Base-by-base conservation (phyloP, 345 rosid genomes). In the Erodium maritimum region DNA sequence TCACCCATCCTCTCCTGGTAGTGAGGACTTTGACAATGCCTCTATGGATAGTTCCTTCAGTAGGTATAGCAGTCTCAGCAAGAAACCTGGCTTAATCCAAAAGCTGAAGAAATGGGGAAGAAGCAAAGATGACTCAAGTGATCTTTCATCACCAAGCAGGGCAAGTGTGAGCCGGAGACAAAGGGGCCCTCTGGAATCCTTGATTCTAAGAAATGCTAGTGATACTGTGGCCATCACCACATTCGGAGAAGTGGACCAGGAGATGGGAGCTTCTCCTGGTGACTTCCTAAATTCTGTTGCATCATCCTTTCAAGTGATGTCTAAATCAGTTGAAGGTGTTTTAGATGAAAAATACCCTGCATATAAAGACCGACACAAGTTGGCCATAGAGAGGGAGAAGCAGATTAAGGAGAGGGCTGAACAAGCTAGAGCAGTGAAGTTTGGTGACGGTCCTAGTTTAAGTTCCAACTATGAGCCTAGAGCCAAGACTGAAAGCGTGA, bases 301-400 rank as follows among this genome's bases (percentile, higher is more conserved):
- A 56, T 19, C 87, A 19, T 89, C 99, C 17, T 89, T 93, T 75
- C 90, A 83, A 0, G 67, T 93, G 73, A 89, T 93, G 95, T 89
- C 99, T 33, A 89, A 85, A 71, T 87, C 99, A 0, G 87, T 83
- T 62, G 88, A 79, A 14, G 84, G 86, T 62, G 88, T 80, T 62
- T 55, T 80, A 66, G 81, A 80, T 63, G 96, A 87, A 66, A 93
- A 93, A 65, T 89, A 87, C 72, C 99, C 96, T 2, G 94, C 95
- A 24, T 89, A 83, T 58, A 87, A 85, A 72, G 99, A 89, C 69
- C 76, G 99, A 58, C 99, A 89, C 67, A 93, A 80, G 78, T 64
- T 93, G 66, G 95, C 95, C 50, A 65, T 83, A 60, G 99, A 89
- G 72, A 80, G 95, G 68, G 99, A 93, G 83, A 83, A 85, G 73